Percentiles rank a stretch among this genome's conserved stretches.
phyloP scores from a whole-genome alignment of 148 eudicot species.

The Rhododendron molle region DNA sequence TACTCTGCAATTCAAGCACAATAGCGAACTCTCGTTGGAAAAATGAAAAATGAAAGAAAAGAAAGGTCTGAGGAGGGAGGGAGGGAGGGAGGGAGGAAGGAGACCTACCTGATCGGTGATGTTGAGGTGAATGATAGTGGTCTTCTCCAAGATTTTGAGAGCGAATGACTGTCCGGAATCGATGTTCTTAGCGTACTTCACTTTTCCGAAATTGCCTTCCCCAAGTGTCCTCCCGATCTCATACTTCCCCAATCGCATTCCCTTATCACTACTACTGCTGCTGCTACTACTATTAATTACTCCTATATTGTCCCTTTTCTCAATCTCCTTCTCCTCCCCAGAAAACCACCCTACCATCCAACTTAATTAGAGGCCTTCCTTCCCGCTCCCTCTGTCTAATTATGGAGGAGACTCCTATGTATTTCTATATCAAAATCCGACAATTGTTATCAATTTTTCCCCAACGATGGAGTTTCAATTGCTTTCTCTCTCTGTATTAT shows the following conservation, averaged over 20 bases:
- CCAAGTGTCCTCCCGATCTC: slow-evolving; percentile 75
- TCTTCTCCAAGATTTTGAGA: slow-evolving; percentile 72
- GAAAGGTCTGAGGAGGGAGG: background rate
- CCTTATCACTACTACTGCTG: slow-evolving; percentile 2
- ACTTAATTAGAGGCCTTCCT: too few relatives aligned
- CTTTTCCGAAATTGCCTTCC: slow-evolving; percentile 90
- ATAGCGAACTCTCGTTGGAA: background rate
- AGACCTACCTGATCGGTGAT: slow-evolving; percentile 69
- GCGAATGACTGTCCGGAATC: slow-evolving; percentile 59
- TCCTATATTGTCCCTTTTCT: slow-evolving; percentile 5
- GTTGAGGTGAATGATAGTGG: slow-evolving; percentile 55
- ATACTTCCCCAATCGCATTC: slow-evolving; percentile 79
- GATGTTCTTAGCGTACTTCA: slow-evolving; percentile 59
- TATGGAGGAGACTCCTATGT: too few relatives aligned
- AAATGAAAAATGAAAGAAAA: background rate
- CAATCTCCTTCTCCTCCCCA: slow-evolving; percentile 16
- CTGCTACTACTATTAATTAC: background rate
- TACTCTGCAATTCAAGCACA: background rate
- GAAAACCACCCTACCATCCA: background rate
- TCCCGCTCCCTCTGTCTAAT: too few relatives aligned
- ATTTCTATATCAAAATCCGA: too few relatives aligned
- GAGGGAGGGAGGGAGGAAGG: background rate
- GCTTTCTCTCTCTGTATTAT: background rate
- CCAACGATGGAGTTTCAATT: background rate
- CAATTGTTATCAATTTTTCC: background rate